Conservation (phyloP, 2,329 filamentous ascomycete species). For the Colletotrichum graminicola region DNA sequence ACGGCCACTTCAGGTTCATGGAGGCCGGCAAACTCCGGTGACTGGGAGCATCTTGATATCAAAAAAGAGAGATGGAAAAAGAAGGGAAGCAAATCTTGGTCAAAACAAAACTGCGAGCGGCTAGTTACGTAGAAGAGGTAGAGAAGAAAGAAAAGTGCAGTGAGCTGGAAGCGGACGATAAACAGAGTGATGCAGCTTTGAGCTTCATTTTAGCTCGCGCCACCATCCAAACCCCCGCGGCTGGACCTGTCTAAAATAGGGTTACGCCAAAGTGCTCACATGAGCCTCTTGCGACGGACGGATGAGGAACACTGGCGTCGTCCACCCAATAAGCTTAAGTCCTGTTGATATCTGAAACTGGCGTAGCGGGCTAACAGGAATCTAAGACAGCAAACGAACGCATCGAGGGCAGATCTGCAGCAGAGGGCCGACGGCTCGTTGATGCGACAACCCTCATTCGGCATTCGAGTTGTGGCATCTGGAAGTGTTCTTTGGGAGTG, state of each 20-base stretch:
- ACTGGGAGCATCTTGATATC: background rate
- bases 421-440: conserved; percentile 3
- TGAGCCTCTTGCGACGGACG: conserved; percentile 19
- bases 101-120: background rate
- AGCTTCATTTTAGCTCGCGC: background rate
- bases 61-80: background rate
- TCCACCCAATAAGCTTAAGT: conserved; percentile 35
- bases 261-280: conserved; percentile 40
- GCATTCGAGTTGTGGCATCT: background rate
- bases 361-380: conserved; percentile 7
- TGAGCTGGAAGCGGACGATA: conserved; percentile 13
- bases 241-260: conserved; percentile 32
- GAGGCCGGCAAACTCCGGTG: background rate
- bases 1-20: background rate
- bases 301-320: conserved; percentile 9
- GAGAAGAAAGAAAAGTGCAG: background rate
- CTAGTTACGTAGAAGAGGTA: background rate
- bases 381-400: conserved; percentile 19
- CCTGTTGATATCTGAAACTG: background rate
- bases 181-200: background rate
- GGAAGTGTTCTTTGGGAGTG: background rate
- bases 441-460: background rate
- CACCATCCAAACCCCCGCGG: background rate
- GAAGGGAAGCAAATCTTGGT: background rate
- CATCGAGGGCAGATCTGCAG: conserved; percentile 34